Evolutionary conservation across 768 basidiomycete species (phyloP).

Genomic region (Agaricus subrufescens): DNA sequence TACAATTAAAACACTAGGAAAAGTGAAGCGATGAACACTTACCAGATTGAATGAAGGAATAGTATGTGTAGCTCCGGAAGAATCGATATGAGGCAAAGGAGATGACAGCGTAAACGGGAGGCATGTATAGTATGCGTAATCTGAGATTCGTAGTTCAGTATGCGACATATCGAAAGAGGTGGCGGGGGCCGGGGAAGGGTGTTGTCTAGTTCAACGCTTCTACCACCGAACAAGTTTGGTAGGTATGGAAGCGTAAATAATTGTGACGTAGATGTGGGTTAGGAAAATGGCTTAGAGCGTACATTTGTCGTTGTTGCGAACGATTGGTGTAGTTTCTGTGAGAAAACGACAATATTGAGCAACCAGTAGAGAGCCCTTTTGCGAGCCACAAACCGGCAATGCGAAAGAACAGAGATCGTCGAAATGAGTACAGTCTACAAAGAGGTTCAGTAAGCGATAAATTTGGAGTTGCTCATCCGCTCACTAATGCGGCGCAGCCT

Average conservation of each 20-base stretch:
- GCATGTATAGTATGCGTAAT: constrained; percentile 82
- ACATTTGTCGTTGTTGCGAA: constrained; percentile 80
- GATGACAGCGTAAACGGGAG: constrained; percentile 73
- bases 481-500: constrained; percentile 49
- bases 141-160: constrained; percentile 27
- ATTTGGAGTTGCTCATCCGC: constrained; percentile 2
- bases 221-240: not conserved
- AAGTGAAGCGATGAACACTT: constrained; percentile 9
- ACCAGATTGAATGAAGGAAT: constrained; percentile 43
- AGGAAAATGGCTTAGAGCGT: constrained; percentile 18
- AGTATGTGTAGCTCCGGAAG: constrained; percentile 67
- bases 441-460: not conserved
- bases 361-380: not conserved
- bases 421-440: constrained; percentile 60
- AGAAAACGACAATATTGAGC: constrained; percentile 1
- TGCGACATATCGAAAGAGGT: not conserved
- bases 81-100: constrained; percentile 85
- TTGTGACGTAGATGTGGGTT: not conserved
- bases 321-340: constrained; percentile 67
- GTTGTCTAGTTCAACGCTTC: not conserved
- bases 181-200: not conserved
- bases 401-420: constrained; percentile 45
- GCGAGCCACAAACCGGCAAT: constrained; percentile 51
- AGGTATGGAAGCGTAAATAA: not conserved
- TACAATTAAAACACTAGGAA: constrained; percentile 4